These are phyloP conservation scores for Trametes gibbosa DNA, from an alignment of 768 basidiomycete genomes.

Conservation along the genomic window DNA sequence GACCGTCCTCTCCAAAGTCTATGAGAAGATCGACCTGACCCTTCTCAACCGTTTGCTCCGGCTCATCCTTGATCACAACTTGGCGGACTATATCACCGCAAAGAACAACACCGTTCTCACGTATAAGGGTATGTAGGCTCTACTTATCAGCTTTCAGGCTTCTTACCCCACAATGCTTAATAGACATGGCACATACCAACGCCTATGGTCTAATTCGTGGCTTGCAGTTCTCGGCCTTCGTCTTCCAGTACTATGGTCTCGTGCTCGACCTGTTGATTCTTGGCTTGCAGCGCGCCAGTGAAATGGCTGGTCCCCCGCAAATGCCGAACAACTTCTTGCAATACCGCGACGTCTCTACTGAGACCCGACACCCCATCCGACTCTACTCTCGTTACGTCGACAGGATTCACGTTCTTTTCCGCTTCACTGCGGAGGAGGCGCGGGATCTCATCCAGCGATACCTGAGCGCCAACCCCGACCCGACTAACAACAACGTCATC, in stretches of 20 bases:
- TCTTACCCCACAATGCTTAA: not conserved
- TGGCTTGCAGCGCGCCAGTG: conserved; percentile 95
- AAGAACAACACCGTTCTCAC: conserved; percentile 97
- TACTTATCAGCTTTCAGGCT: not conserved
- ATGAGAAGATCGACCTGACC: conserved; percentile 98
- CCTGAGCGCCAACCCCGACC: conserved; percentile 95
- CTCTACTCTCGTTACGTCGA: conserved; percentile 98
- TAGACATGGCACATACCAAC: conserved; percentile 96
- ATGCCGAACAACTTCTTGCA: conserved; percentile 99
- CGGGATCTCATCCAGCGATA: conserved; percentile 98
- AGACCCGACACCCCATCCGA: conserved; percentile 96
- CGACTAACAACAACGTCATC: conserved; percentile 98
- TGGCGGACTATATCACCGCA: conserved; percentile 98
- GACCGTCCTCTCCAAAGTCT: conserved; percentile 95
- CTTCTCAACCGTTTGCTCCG: conserved; percentile 93
- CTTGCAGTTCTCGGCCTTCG: conserved; percentile 96
- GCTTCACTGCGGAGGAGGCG: conserved; percentile 96
- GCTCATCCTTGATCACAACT: conserved; percentile 95
- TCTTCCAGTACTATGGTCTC: conserved; percentile 98
- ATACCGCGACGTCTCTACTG: conserved; percentile 91
- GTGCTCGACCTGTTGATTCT: conserved; percentile 94
- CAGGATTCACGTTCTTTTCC: conserved; percentile 91
- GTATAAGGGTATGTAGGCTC: conserved; percentile 60
- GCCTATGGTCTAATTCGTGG: conserved; percentile 97
- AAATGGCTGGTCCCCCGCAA: conserved; percentile 98